Conservation (phyloP, 1,139 yeast genomes). For the Kurtzmaniella quercitrusa region DNA sequence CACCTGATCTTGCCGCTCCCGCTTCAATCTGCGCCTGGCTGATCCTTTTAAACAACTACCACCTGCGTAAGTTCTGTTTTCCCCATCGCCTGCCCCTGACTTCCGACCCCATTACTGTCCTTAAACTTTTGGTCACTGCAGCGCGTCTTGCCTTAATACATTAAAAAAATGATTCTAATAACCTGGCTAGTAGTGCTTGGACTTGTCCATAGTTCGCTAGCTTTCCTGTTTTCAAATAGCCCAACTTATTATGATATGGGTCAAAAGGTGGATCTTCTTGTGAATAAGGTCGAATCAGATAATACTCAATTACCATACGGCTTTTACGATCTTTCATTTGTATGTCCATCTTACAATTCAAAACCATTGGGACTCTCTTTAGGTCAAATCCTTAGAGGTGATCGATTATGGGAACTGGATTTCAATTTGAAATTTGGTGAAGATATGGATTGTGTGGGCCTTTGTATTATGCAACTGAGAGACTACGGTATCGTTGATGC, state of each 20-base stretch:
- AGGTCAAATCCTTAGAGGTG: conserved; percentile 79
- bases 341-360: conserved; percentile 62
- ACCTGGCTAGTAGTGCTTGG: neutral
- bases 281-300: conserved; percentile 77
- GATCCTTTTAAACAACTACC: neutral
- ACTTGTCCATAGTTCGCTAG: neutral
- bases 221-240: neutral
- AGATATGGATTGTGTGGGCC: conserved; percentile 60
- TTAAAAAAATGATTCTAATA: neutral
- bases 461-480: conserved; percentile 61
- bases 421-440: conserved; percentile 58
- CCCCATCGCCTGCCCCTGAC: neutral
- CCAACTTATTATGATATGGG: conserved; percentile 41
- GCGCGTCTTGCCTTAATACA: neutral
- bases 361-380: conserved; percentile 65
- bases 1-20: neutral
- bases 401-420: conserved; percentile 72
- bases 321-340: conserved; percentile 74
- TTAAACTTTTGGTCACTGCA: neutral
- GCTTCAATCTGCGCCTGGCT: neutral
- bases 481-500: conserved; percentile 54
- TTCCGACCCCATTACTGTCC: neutral
- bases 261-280: conserved; percentile 64
- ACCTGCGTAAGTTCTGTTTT: no score
- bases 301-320: conserved; percentile 74